Evolutionary conservation across 768 basidiomycete genomes (phyloP).

Genomic region (Hygrophorus pudorinus): DNA sequence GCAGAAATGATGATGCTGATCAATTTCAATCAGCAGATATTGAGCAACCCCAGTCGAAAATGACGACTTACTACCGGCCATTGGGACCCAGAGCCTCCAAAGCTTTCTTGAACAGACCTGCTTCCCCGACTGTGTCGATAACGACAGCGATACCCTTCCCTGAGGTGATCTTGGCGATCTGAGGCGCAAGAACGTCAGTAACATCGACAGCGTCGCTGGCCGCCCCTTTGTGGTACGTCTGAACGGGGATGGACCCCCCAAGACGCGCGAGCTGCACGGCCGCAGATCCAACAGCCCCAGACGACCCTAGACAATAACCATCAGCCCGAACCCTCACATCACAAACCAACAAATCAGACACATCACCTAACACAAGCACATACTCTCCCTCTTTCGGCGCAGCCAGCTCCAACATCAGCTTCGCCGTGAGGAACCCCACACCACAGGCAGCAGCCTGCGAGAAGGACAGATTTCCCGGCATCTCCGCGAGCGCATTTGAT

Average conservation of each 20-base stretch:
- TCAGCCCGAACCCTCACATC: neutral
- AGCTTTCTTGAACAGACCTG: slow-evolving; percentile 4
- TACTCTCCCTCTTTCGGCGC: slow-evolving; percentile 3
- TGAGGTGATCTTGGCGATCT: slow-evolving; percentile 4
- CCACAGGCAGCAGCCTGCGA: slow-evolving; percentile 5
- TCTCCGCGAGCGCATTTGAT: neutral
- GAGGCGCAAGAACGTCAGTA: neutral
- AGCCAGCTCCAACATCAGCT: slow-evolving; percentile 2
- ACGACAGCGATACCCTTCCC: slow-evolving; percentile 3
- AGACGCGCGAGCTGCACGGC: slow-evolving; percentile 6
- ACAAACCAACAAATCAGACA: neutral
- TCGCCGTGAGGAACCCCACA: slow-evolving; percentile 7
- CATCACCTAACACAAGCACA: slow-evolving; percentile 4
- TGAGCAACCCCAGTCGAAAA: neutral
- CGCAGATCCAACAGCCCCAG: slow-evolving; percentile 5
- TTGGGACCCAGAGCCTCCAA: slow-evolving; percentile 3
- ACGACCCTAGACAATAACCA: slow-evolving; percentile 2
- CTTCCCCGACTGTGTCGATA: slow-evolving; percentile 7
- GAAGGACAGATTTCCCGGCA: slow-evolving; percentile 7
- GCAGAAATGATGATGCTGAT: slow-evolving; percentile 5
- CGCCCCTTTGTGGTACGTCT: slow-evolving; percentile 1
- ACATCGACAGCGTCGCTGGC: slow-evolving; percentile 1
- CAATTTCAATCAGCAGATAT: neutral
- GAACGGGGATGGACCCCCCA: slow-evolving; percentile 5
- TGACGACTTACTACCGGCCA: slow-evolving; percentile 3